Percentiles rank a stretch among this genome's conserved stretches.
These are phyloP conservation scores for Pythium apleroticum DNA, from an alignment of 352 stramenopile genomes.

Conservation along the genomic window DNA sequence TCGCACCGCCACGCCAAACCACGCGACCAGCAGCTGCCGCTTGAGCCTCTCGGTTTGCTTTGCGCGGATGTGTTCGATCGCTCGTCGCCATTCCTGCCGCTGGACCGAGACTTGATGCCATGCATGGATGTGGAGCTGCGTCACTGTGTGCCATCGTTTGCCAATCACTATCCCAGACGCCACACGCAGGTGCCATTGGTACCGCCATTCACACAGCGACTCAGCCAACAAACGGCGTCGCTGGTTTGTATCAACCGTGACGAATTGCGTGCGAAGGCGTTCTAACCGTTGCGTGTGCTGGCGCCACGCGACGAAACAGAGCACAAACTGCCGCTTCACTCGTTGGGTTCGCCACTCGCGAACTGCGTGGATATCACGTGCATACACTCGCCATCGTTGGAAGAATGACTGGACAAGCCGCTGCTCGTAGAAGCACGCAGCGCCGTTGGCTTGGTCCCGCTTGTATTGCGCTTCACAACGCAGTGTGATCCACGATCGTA, in stretches of 20 bases:
- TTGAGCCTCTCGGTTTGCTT: background rate
- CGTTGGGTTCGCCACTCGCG: conserved; percentile 5
- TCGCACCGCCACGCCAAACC: background rate
- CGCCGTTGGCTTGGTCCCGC: background rate
- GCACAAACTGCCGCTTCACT: background rate
- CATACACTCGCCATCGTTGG: background rate
- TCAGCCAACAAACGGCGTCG: background rate
- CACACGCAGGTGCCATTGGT: background rate
- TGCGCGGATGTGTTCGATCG: background rate
- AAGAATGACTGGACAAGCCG: background rate
- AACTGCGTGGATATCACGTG: background rate
- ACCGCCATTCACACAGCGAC: background rate
- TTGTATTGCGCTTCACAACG: conserved; percentile 7
- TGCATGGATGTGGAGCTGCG: background rate
- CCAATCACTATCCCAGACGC: background rate
- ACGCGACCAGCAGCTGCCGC: background rate
- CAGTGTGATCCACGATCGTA: conserved; percentile 3
- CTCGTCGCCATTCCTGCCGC: background rate
- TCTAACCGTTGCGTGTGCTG: background rate
- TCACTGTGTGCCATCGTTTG: background rate
- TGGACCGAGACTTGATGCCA: background rate
- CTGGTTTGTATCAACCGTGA: background rate
- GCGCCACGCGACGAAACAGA: conserved; percentile 14
- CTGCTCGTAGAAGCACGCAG: background rate
- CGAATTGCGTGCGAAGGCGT: background rate